A percentile compares a stretch with the other conserved stretches of the same genome.
Conservation (phyloP, 305 asterid species). For the Caryopteris hybrid region DNA sequence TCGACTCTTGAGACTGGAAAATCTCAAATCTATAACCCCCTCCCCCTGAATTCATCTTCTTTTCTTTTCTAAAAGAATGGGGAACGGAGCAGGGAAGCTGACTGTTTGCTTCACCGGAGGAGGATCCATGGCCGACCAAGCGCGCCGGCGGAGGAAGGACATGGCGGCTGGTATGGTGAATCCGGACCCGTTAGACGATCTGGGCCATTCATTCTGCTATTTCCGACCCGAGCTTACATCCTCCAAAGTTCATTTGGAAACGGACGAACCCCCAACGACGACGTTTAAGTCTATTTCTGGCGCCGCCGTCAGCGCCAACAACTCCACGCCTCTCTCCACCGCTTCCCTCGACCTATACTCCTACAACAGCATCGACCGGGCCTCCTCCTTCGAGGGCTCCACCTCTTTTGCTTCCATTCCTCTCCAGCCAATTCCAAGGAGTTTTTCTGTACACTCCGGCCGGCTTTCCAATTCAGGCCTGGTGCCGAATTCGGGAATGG, state of each 20-base stretch:
- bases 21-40: not conserved
- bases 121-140: constrained; percentile 20
- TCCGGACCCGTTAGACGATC: constrained; percentile 69
- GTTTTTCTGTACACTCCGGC: constrained; percentile 44
- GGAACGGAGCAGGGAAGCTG: constrained; percentile 77
- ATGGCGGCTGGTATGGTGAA: constrained; percentile 28
- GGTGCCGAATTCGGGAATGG: too few relatives aligned
- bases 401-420: constrained; percentile 71
- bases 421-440: constrained; percentile 65
- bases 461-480: constrained; percentile 40
- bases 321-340: constrained; percentile 83
- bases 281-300: constrained; percentile 71
- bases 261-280: constrained; percentile 31
- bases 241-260: too few relatives aligned
- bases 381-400: constrained; percentile 74
- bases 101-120: constrained; percentile 67
- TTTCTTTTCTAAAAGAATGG: constrained; percentile 31
- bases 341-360: constrained; percentile 45
- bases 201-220: constrained; percentile 92
- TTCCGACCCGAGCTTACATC: constrained; percentile 53
- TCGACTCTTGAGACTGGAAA: not conserved
- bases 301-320: constrained; percentile 82
- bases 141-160: constrained; percentile 42
- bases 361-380: constrained; percentile 40
- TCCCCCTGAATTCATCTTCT: not conserved